phyloP scores from a whole-genome alignment of 805 yeast genomes.

The Clavispora carvajalis region DNA sequence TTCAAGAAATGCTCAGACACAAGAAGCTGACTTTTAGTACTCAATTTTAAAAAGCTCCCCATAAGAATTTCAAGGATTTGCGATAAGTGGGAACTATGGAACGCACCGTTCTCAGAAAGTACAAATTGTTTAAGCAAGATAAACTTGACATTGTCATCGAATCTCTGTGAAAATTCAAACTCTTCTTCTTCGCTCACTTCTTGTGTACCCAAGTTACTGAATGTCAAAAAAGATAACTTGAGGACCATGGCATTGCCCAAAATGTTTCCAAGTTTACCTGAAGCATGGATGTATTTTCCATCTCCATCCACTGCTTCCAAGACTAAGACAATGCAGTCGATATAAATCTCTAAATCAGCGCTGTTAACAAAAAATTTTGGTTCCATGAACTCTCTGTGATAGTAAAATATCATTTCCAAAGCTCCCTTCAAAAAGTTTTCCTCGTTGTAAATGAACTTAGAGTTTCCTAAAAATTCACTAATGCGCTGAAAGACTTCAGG shows the following conservation, averaged over 20 bases:
- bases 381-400: slow-evolving; percentile 24
- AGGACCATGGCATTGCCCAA: slow-evolving; percentile 26
- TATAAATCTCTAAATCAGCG: slow-evolving; percentile 20
- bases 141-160: slow-evolving; percentile 20
- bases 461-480: slow-evolving; percentile 25
- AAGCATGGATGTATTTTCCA: slow-evolving; percentile 1
- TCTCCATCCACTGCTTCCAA: slow-evolving; percentile 20
- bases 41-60: slow-evolving; percentile 23
- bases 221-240: slow-evolving; percentile 22
- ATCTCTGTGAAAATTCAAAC: slow-evolving; percentile 5
- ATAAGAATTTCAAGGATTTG: slow-evolving; percentile 28
- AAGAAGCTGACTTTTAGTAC: slow-evolving; percentile 11
- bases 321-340: slow-evolving; percentile 26
- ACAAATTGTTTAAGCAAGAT: slow-evolving; percentile 30
- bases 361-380: slow-evolving; percentile 22
- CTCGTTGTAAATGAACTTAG: slow-evolving; percentile 33
- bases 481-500: slow-evolving; percentile 33
- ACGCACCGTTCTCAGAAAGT: slow-evolving; percentile 24
- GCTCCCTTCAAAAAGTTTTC: slow-evolving; percentile 23
- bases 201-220: neutral
- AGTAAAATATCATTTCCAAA: slow-evolving; percentile 21
- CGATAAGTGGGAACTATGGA: slow-evolving; percentile 29
- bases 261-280: slow-evolving; percentile 15
- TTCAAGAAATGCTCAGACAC: slow-evolving; percentile 27
- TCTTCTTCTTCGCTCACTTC: slow-evolving; percentile 8